These are phyloP conservation scores for Cucurbita ficifolia DNA, from an alignment of 306 rosid species.

Conservation along the genomic window DNA sequence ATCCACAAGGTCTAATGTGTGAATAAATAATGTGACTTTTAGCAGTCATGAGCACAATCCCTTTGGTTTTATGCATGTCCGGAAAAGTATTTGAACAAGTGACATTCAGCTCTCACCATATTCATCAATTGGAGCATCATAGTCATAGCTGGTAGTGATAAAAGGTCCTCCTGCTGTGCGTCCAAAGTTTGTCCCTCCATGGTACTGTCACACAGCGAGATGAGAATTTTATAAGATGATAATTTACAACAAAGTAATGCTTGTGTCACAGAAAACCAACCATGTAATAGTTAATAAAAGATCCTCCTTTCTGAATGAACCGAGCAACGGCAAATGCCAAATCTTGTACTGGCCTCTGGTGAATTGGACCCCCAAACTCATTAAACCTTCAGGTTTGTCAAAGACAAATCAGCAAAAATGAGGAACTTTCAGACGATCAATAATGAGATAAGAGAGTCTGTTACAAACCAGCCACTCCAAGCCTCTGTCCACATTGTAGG, in stretches of 20 bases:
- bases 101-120: constrained; percentile 49
- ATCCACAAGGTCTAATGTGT: not conserved
- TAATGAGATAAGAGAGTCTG: not conserved
- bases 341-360: constrained; percentile 86
- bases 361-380: constrained; percentile 85
- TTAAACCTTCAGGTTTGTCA: constrained; percentile 49
- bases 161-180: constrained; percentile 99
- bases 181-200: constrained; percentile 98
- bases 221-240: not conserved
- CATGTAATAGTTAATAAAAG: constrained; percentile 92
- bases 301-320: constrained; percentile 87
- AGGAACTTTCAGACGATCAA: not conserved
- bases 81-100: not conserved
- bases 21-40: not conserved
- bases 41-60: not conserved
- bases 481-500: constrained; percentile 98
- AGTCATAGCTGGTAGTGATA: constrained; percentile 94
- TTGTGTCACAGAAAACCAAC: constrained; percentile 27
- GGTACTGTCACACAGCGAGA: constrained; percentile 38
- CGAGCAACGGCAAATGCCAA: constrained; percentile 81
- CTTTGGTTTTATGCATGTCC: not conserved
- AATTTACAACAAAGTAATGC: not conserved
- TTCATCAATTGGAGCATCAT: constrained; percentile 97
- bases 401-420: constrained; percentile 3
- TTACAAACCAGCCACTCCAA: constrained; percentile 95